A percentile compares a stretch with the other conserved stretches of the same genome.
These are phyloP conservation scores for Malus hybrid DNA, from an alignment of 331 rosid genomes.

Conservation along the genomic window DNA sequence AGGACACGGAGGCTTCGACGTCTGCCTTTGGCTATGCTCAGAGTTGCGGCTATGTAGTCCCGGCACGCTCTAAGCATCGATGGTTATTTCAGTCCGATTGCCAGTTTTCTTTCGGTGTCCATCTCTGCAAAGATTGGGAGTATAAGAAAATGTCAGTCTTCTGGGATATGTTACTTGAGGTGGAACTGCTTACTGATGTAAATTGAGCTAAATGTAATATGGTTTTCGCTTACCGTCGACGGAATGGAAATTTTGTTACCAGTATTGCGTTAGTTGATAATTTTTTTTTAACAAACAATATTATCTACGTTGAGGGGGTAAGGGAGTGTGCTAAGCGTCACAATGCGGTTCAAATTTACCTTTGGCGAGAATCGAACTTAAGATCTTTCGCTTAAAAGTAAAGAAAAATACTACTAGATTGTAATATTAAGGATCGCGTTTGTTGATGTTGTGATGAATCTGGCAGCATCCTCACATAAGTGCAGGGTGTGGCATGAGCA, in stretches of 20 bases:
- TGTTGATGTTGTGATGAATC: no score
- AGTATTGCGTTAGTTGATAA: not conserved
- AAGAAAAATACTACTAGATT: fast-evolving
- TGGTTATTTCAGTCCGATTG: not conserved
- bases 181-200: conserved; percentile 5
- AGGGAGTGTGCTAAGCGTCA: no score
- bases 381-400: fast-evolving
- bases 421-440: no score
- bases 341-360: fast-evolving
- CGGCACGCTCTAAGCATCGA: not conserved
- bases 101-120: not conserved
- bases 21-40: conserved; percentile 1
- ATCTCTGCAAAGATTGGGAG: conserved; percentile 1
- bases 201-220: conserved; percentile 6
- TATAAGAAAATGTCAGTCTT: not conserved
- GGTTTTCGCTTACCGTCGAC: not conserved
- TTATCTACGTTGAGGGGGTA: no score
- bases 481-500: no score
- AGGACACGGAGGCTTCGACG: not conserved
- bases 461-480: no score
- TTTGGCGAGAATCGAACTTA: no score
- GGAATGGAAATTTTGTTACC: not conserved
- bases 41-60: not conserved
- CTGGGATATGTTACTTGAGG: not conserved
- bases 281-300: no score